These are phyloP conservation scores for Cladorrhinum samala DNA, from an alignment of 495 filamentous ascomycete species.

Conservation along the genomic window DNA sequence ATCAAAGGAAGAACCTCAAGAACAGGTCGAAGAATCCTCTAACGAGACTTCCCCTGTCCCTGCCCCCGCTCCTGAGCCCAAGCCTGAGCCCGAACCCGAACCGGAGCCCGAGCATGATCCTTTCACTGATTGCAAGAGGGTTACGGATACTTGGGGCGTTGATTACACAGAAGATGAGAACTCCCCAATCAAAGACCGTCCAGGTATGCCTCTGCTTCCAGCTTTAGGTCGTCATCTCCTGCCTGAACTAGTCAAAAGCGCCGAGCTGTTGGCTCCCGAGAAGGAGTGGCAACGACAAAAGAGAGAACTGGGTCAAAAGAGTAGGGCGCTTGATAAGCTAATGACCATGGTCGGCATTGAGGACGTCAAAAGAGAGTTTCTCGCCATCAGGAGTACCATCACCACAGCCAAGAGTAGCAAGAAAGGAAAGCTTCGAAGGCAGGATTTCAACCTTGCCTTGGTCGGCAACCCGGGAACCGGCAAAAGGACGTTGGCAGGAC, in stretches of 20 bases:
- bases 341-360: conserved; percentile 60
- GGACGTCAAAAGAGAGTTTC: conserved; percentile 51
- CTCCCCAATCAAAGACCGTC: neutral
- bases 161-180: neutral
- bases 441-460: conserved; percentile 51
- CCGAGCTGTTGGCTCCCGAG: neutral
- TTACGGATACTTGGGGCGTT: neutral
- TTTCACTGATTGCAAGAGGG: neutral
- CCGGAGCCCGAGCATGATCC: neutral
- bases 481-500: conserved; percentile 61
- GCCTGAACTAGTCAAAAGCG: neutral
- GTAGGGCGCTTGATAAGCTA: conserved; percentile 19
- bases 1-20: neutral
- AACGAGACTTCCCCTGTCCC: no score
- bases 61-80: neutral
- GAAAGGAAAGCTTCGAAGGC: conserved; percentile 37
- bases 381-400: conserved; percentile 52
- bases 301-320: neutral
- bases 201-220: conserved; percentile 1
- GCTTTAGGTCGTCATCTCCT: neutral
- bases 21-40: neutral
- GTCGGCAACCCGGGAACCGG: conserved; percentile 63
- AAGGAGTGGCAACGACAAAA: conserved; percentile 1
- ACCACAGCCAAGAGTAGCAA: conserved; percentile 42
- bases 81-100: neutral